phyloP scores from a whole-genome alignment of 2,329 filamentous ascomycete species.

The Aspergillus sp. region DNA sequence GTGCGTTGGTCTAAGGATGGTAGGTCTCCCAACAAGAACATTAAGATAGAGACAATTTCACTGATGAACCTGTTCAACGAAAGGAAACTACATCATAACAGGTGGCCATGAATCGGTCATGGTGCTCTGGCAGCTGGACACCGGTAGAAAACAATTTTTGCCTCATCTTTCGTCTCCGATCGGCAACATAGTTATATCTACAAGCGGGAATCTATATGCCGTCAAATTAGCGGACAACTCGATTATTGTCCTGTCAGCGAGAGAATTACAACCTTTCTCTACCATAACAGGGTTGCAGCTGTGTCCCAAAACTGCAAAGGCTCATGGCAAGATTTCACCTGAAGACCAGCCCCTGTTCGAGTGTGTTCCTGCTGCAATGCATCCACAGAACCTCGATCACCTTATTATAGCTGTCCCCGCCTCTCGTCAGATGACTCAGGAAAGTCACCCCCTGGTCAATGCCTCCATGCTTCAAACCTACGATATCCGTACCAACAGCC shows the following conservation, averaged over 20 bases:
- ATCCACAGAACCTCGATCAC: constrained; percentile 62
- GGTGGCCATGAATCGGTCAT: constrained; percentile 87
- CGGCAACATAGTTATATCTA: constrained; percentile 80
- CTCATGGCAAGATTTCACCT: constrained; percentile 47
- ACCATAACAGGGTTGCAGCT: constrained; percentile 81
- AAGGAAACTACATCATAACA: constrained; percentile 90
- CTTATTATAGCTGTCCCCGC: constrained; percentile 68
- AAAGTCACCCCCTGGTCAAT: constrained; percentile 50
- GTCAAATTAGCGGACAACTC: constrained; percentile 91
- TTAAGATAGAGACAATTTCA: background rate
- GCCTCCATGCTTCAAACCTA: constrained; percentile 73
- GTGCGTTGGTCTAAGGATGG: constrained; percentile 93
- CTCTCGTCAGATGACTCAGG: constrained; percentile 45
- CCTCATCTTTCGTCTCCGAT: constrained; percentile 89
- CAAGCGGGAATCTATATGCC: constrained; percentile 76
- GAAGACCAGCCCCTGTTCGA: constrained; percentile 12
- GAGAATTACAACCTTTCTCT: constrained; percentile 80
- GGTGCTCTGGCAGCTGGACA: constrained; percentile 91
- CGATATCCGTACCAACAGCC: constrained; percentile 75
- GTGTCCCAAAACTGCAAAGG: constrained; percentile 49
- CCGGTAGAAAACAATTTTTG: constrained; percentile 75
- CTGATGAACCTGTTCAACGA: constrained; percentile 31
- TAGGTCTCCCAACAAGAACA: constrained; percentile 39
- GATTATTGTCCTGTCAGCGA: constrained; percentile 83
- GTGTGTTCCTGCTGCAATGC: constrained; percentile 61